Conservation (phyloP, 1,284 basidiomycete genomes). For the Flammula alnicola region DNA sequence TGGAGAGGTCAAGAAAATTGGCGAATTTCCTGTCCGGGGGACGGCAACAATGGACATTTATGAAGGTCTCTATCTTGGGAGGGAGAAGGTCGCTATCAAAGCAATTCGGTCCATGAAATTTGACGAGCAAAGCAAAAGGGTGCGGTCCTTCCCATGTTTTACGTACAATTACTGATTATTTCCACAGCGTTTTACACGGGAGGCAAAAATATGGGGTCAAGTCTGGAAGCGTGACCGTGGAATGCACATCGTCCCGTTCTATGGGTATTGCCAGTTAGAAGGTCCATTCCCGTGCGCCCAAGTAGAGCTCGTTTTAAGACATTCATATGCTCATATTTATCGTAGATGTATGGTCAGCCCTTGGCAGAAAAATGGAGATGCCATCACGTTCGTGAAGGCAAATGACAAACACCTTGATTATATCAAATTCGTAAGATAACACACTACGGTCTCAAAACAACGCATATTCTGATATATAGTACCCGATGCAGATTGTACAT, state of each 20-base stretch:
- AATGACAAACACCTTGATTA: conserved; percentile 44
- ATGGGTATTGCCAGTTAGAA: conserved; percentile 55
- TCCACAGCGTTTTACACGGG: conserved; percentile 54
- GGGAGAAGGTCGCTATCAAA: conserved; percentile 60
- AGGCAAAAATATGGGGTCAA: conserved; percentile 57
- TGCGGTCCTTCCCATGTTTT: not conserved
- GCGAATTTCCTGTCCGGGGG: conserved; percentile 52
- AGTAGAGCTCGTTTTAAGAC: too few species aligned
- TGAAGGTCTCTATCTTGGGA: conserved; percentile 55
- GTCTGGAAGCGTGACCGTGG: conserved; percentile 58
- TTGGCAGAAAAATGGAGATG: conserved; percentile 58
- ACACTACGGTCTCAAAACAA: too few species aligned
- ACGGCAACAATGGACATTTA: conserved; percentile 55
- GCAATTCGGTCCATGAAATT: conserved; percentile 53
- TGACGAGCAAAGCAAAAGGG: conserved; percentile 38
- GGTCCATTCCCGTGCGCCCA: conserved; percentile 61
- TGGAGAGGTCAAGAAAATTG: conserved; percentile 54
- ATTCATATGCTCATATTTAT: too few species aligned
- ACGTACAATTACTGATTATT: not conserved
- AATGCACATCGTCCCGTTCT: conserved; percentile 57
- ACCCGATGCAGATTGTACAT: conserved; percentile 46
- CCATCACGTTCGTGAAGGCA: conserved; percentile 48
- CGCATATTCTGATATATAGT: too few species aligned
- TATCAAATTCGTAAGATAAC: conserved; percentile 41
- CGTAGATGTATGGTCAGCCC: conserved; percentile 65